These are phyloP conservation scores for Geotrichum restrictum DNA, from an alignment of 1,139 yeast genomes.

Conservation along the genomic window DNA sequence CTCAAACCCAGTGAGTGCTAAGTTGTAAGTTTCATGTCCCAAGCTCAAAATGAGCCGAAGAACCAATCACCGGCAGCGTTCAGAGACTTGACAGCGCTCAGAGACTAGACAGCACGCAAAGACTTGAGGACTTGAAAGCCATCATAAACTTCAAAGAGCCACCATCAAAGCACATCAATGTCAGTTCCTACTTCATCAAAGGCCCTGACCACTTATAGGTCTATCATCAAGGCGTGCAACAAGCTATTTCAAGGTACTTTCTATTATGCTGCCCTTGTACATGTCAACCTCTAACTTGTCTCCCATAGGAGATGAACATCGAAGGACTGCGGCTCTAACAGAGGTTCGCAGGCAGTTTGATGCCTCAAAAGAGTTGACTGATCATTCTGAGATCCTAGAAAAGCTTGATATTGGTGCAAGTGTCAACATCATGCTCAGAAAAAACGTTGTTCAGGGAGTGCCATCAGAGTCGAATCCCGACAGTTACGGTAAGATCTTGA, in stretches of 20 bases:
- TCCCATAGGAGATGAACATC: conserved; percentile 14
- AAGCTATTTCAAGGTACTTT: conserved; percentile 61
- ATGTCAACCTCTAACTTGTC: background rate
- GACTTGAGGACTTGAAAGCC: too few species aligned
- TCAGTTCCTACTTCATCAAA: background rate
- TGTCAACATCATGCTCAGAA: conserved; percentile 60
- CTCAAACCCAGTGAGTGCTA: too few species aligned
- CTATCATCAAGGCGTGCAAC: conserved; percentile 65
- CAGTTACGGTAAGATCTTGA: conserved; percentile 35
- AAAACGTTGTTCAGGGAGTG: conserved; percentile 81
- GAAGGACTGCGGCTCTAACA: conserved; percentile 52
- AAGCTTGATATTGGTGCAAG: conserved; percentile 54
- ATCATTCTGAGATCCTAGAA: conserved; percentile 46
- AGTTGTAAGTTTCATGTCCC: too few species aligned
- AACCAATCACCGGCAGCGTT: too few species aligned
- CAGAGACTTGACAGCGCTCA: too few species aligned
- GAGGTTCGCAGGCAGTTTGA: conserved; percentile 62
- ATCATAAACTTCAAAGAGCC: background rate
- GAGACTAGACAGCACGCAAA: too few species aligned
- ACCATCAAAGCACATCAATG: background rate
- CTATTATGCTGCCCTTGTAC: conserved; percentile 38
- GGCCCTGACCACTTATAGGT: conserved; percentile 52
- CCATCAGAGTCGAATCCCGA: conserved; percentile 44
- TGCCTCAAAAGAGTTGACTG: conserved; percentile 39
- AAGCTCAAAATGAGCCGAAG: too few species aligned